These are phyloP conservation scores for Chloris gayana DNA, from an alignment of 176 grass and related monocot species.

Conservation along the genomic window DNA sequence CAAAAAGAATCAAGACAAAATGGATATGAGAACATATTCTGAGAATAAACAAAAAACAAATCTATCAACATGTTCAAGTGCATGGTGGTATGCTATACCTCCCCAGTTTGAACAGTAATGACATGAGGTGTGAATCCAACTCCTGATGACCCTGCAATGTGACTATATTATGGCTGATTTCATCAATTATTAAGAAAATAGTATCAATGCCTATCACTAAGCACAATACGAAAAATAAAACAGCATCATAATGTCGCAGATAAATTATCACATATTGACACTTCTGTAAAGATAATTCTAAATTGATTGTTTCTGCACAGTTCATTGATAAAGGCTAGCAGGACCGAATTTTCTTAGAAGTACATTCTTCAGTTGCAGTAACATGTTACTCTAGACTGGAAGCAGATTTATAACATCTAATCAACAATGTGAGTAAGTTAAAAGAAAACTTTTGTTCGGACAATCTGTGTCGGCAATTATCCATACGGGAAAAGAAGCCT, in stretches of 20 bases:
- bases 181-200: constrained; percentile 24
- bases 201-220: constrained; percentile 15
- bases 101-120: constrained; percentile 88
- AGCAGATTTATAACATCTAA: constrained; percentile 5
- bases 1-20: constrained; percentile 16
- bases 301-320: constrained; percentile 11
- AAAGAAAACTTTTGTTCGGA: neutral
- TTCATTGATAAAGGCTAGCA: constrained; percentile 7
- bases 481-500: neutral
- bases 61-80: neutral
- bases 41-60: constrained; percentile 17
- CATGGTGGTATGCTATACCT: constrained; percentile 57
- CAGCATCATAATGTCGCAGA: neutral
- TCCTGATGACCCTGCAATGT: constrained; percentile 67
- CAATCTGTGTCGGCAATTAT: neutral
- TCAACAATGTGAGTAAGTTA: constrained; percentile 3
- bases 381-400: too few relatives aligned
- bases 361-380: neutral
- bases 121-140: constrained; percentile 98
- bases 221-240: neutral
- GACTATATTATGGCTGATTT: constrained; percentile 43
- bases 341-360: constrained; percentile 6
- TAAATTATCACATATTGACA: neutral
- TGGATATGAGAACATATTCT: constrained; percentile 22
- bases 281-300: constrained; percentile 16